Base-by-base conservation (phyloP, 176 grass and related monocot species). In the Rhipidocladum racemiflorum region DNA sequence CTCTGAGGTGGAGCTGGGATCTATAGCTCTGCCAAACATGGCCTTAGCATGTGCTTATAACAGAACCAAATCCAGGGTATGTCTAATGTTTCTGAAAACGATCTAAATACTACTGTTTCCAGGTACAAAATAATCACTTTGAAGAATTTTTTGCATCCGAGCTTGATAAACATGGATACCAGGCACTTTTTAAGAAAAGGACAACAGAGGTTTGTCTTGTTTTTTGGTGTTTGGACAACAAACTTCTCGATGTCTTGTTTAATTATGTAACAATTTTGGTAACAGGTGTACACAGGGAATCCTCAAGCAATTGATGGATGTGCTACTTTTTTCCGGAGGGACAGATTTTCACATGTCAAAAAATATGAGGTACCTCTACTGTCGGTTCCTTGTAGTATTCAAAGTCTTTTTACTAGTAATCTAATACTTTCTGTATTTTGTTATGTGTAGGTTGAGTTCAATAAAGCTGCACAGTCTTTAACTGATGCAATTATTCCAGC, bases 131-230 rank as follows among this genome's bases (percentile, higher is more conserved):
- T 85, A 92, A 97, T 34, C 94, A 93, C 40, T 97, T 89, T 51
- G 91, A 97, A 48, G 91, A 97, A 23, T 97, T 93, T 83, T 97
- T 97, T 88, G 78, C 84, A 27, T 89, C 81, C 30, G 94, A 97
- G 78, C 89, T 97, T 85, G 94, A 97, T 70, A 97, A 93, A 74
- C 94, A 93, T 90, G 94, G 94, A 68, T 97, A 97, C 72, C 94
- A 97, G 65, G 85, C 91, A 85, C 84, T 97, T 70, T 97, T 90
- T 72, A 97, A 91, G 79, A 97, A 86, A 87, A 88, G 84, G 73
- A 97, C 94, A 75, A 86, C 89, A 74, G 87, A 97, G 87, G 94
- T 97, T 61, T 68, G 72, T 69, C 56, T 74, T 8, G 1, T 59
- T 68, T 2, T 82, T 80, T 64, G 17, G n/a, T 40, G 14, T 56